A percentile compares a stretch with the other conserved stretches of the same genome.
phyloP scores from a whole-genome alignment of 2,329 filamentous ascomycete species.

The Colletotrichum zoysiae region DNA sequence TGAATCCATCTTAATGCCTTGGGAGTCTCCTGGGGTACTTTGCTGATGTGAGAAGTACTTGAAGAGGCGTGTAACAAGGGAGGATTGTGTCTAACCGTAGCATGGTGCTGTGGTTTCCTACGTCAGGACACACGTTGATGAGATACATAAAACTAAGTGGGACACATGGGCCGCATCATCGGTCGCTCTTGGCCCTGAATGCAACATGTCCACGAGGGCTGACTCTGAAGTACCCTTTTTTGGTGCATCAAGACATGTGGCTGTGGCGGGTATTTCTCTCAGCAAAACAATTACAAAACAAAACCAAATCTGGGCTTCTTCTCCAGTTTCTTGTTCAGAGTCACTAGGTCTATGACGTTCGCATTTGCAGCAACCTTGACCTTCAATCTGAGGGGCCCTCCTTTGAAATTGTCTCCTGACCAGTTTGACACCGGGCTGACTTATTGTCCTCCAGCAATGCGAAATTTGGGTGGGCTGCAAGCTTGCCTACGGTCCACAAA shows the following conservation, averaged over 20 bases:
- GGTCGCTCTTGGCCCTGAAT: background rate
- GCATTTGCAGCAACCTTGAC: background rate
- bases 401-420: constrained; percentile 8
- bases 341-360: background rate
- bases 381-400: background rate
- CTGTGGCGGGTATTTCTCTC: background rate
- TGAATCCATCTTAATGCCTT: constrained; percentile 44
- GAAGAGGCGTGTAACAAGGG: background rate
- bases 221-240: constrained; percentile 22
- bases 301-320: background rate
- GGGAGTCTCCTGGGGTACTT: constrained; percentile 1
- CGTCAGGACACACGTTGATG: background rate
- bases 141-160: background rate
- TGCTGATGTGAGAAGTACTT: constrained; percentile 21
- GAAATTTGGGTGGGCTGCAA: constrained; percentile 31
- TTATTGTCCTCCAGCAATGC: constrained; percentile 6
- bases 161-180: constrained; percentile 22
- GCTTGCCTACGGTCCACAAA: constrained; percentile 36
- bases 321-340: background rate
- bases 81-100: background rate
- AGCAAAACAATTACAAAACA: background rate
- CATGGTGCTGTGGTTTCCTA: background rate
- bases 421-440: background rate
- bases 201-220: background rate
- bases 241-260: background rate